Conservation (phyloP, 139 green algal species). For the Chlamydomonas sphaeroides region DNA sequence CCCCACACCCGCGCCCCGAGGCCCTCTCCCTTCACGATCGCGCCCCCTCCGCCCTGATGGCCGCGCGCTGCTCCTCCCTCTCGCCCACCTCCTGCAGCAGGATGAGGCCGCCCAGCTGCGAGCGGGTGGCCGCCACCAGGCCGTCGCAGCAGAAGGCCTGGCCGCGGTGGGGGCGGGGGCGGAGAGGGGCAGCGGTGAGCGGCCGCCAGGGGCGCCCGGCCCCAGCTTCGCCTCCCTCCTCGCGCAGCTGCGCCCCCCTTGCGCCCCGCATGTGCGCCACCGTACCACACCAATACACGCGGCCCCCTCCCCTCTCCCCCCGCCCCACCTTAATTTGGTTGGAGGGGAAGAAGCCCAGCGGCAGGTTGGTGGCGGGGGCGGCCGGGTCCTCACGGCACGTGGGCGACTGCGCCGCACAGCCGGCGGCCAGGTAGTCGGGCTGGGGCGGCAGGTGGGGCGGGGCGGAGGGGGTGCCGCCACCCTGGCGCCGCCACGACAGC, state of each 20-base stretch:
- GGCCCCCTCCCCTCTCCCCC: neutral
- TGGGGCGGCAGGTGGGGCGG: neutral
- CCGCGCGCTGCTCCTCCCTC: neutral
- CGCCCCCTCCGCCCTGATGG: neutral
- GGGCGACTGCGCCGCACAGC: neutral
- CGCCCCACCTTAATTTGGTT: constrained; percentile 4
- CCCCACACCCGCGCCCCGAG: neutral
- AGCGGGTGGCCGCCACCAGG: constrained; percentile 17
- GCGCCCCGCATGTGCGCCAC: no score
- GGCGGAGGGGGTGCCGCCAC: neutral
- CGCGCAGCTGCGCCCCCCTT: no score
- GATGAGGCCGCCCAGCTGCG: constrained; percentile 30
- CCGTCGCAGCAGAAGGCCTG: constrained; percentile 26
- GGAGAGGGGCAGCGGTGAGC: neutral
- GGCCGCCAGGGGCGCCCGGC: neutral
- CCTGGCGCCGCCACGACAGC: neutral
- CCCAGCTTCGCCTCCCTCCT: neutral
- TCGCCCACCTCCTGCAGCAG: constrained; percentile 24
- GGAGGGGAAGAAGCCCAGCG: constrained; percentile 16
- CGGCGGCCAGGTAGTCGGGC: constrained; percentile 7
- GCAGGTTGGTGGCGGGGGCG: neutral
- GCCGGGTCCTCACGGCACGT: constrained; percentile 24
- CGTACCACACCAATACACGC: no score
- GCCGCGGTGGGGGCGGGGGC: no score
- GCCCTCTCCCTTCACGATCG: neutral